Percentiles rank a stretch among this genome's conserved stretches.
Conservation (phyloP, 2,329 filamentous ascomycete genomes). For the Balansia obtecta region DNA sequence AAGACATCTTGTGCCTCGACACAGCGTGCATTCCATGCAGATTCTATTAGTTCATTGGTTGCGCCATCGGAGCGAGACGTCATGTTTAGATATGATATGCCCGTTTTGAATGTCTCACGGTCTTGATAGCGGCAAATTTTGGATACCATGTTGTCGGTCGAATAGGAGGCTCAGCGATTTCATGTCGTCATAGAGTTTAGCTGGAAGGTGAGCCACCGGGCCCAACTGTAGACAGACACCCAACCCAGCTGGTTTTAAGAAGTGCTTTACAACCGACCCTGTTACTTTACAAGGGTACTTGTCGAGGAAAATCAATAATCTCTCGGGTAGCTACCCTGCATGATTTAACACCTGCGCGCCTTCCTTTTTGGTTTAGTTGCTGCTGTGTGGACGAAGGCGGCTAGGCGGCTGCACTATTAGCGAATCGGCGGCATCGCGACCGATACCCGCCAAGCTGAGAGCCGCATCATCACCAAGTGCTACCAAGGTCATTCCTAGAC, state of each 20-base stretch:
- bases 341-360: no score
- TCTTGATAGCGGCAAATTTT: constrained; percentile 3
- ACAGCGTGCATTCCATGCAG: background rate
- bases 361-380: no score
- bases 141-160: constrained; percentile 15
- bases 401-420: no score
- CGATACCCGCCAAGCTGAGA: background rate
- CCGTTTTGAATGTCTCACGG: background rate
- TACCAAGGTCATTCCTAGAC: background rate
- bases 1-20: background rate
- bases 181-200: constrained; percentile 25
- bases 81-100: background rate
- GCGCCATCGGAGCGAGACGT: background rate
- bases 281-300: no score
- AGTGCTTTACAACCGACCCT: no score
- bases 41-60: background rate
- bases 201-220: constrained; percentile 6
- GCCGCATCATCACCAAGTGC: background rate
- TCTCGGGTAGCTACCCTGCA: no score
- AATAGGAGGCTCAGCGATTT: constrained; percentile 22
- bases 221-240: no score
- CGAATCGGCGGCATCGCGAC: background rate
- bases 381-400: no score
- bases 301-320: no score
- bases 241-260: no score